A percentile compares a stretch with the other conserved stretches of the same genome.
Conservation (phyloP, 1,284 basidiomycete genomes). For the Xerocomus tenax region DNA sequence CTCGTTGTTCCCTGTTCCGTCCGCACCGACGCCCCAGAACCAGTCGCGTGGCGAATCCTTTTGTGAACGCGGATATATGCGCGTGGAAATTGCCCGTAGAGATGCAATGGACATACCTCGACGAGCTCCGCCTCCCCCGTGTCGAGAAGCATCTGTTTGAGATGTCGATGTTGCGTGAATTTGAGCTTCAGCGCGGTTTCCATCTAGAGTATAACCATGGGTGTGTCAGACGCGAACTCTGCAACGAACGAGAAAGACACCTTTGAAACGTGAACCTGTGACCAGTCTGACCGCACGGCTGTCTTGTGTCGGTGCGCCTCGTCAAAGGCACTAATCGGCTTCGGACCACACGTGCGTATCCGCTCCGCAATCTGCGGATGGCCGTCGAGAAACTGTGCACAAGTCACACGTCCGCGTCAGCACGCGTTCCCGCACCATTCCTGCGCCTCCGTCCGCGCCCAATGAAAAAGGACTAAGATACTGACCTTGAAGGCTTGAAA, state of each 20-base stretch:
- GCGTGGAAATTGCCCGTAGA: neutral
- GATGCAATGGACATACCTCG: conserved; percentile 22
- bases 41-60: conserved; percentile 35
- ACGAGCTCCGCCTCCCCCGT: conserved; percentile 33
- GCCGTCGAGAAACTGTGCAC: conserved; percentile 25
- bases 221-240: neutral
- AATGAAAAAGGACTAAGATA: neutral
- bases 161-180: conserved; percentile 36
- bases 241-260: conserved; percentile 3
- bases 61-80: neutral
- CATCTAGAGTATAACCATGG: conserved; percentile 27
- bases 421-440: neutral
- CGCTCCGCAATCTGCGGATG: conserved; percentile 30
- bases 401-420: conserved; percentile 7
- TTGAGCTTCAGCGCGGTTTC: conserved; percentile 35
- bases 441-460: neutral
- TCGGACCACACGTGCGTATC: conserved; percentile 26
- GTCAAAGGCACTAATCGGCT: conserved; percentile 29
- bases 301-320: conserved; percentile 30
- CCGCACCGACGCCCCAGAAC: conserved; percentile 39
- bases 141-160: conserved; percentile 31
- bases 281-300: conserved; percentile 30
- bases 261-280: conserved; percentile 25
- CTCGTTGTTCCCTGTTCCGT: conserved; percentile 36
- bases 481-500: conserved; percentile 60